Percentiles rank a stretch among this genome's conserved stretches.
Conservation (phyloP, 1,139 yeast genomes). For the Blastobotrys serpentis region DNA sequence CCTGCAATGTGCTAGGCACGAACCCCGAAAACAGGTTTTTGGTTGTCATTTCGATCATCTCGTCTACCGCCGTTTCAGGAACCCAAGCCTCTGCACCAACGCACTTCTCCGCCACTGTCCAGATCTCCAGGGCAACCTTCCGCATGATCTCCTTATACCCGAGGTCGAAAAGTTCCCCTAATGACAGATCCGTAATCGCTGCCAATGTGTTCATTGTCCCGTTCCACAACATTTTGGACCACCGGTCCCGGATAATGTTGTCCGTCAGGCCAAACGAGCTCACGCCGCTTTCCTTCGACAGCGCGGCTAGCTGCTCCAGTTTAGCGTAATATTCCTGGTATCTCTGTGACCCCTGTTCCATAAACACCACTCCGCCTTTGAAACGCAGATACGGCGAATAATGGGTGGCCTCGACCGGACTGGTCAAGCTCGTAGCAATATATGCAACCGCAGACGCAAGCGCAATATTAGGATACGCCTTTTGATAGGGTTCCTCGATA, state of each 20-base stretch:
- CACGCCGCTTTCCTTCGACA: slow-evolving; percentile 20
- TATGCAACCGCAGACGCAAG: slow-evolving; percentile 26
- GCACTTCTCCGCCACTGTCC: slow-evolving; percentile 24
- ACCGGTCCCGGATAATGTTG: slow-evolving; percentile 22
- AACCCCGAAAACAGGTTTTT: slow-evolving; percentile 18
- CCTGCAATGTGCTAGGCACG: slow-evolving; percentile 30
- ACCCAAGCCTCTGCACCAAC: slow-evolving; percentile 23
- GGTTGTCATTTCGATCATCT: slow-evolving; percentile 19
- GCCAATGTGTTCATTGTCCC: slow-evolving; percentile 28
- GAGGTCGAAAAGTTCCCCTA: slow-evolving; percentile 19
- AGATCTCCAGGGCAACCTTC: slow-evolving; percentile 24
- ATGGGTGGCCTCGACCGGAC: slow-evolving; percentile 18
- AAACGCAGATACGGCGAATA: slow-evolving; percentile 16
- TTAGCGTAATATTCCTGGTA: slow-evolving; percentile 10
- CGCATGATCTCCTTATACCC: slow-evolving; percentile 18
- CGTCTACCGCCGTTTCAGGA: slow-evolving; percentile 17
- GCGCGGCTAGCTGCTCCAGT: slow-evolving; percentile 14
- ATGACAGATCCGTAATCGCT: slow-evolving; percentile 23
- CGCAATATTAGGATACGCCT: slow-evolving; percentile 24
- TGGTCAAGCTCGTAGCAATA: slow-evolving; percentile 21
- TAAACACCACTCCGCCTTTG: slow-evolving; percentile 23
- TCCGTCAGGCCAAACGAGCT: slow-evolving; percentile 12
- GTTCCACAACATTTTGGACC: slow-evolving; percentile 31
- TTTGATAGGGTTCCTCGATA: slow-evolving; percentile 26
- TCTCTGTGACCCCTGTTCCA: slow-evolving; percentile 3